Percentiles rank a stretch among this genome's conserved stretches.
These are phyloP conservation scores for Diplodia intermedia DNA, from an alignment of 2,329 filamentous ascomycete genomes.

Conservation along the genomic window DNA sequence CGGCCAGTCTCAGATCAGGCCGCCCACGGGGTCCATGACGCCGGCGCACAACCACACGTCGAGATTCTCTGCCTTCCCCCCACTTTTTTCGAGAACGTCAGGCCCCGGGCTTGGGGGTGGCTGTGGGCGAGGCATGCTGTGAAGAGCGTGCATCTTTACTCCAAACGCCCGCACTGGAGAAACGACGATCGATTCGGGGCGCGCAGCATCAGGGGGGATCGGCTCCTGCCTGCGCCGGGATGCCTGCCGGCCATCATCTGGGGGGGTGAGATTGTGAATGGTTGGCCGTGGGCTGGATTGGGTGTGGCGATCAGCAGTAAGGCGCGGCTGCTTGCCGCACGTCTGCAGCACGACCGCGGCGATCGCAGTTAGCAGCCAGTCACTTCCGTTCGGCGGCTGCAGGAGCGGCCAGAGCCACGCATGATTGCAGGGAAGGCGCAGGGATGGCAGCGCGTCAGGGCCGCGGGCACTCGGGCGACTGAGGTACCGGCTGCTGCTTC, in stretches of 20 bases:
- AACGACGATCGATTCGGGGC: neutral
- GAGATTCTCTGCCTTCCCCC: neutral
- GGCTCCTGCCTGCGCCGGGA: neutral
- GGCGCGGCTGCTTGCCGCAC: neutral
- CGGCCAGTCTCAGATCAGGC: conserved; percentile 14
- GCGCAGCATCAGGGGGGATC: neutral
- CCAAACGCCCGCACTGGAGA: conserved; percentile 17
- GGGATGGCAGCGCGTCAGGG: too few species aligned
- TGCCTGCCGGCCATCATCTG: neutral
- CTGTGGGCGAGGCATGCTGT: neutral
- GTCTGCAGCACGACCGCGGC: too few species aligned
- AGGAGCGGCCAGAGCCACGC: neutral
- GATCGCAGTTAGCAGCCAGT: too few species aligned
- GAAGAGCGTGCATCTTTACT: conserved; percentile 4
- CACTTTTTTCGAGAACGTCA: neutral
- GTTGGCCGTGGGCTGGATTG: neutral
- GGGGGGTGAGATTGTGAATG: neutral
- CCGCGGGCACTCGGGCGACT: neutral
- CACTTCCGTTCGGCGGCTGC: too few species aligned
- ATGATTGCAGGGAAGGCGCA: neutral
- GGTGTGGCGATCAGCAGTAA: neutral
- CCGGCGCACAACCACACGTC: neutral
- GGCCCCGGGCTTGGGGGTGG: neutral
- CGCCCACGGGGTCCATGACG: conserved; percentile 6
- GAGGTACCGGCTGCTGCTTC: neutral